Evolutionary conservation across 1,284 basidiomycete species (phyloP), one percentile per base, ranked within the genome.

Genomic region (Tilletiopsis washingtonensis): DNA sequence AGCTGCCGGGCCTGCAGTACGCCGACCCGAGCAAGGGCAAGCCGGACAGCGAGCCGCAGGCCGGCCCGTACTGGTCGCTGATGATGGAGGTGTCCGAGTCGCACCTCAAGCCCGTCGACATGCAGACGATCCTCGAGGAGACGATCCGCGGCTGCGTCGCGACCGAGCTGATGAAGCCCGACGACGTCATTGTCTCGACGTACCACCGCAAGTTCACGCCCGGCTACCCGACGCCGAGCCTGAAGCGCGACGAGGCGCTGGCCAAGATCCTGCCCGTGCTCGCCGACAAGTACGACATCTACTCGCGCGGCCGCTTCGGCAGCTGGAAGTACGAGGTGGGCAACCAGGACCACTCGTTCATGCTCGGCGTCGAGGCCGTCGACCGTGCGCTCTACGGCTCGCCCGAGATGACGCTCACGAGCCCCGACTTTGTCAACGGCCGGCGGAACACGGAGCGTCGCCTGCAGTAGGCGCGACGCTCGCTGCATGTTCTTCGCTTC

Each of bases 81-180:
- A 70, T 79, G 78, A 74, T 79, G 61, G 78, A 79, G 61, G 77
- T 79, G 14, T 79, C 77, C 47, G 75, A 79, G 61, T 77, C 76
- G 42, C 70, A 71, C 50, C 74, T 76, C 58, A 78, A 78, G 67
- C 77, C 76, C 1, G 78, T 78, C 27, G 60, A 79, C 61, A 61
- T 76, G 41, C 75, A 73, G 40, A 77, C 61, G n/a, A 62, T 79
- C 46, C 62, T 79, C 32, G 72, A 67, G 48, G 76, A 78, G 49
- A 78, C 76, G 24, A 76, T 79, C 56, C 70, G 75, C 59, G 78
- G 78, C 26, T 76, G 77, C 39, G 68, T 79, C 56, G 74, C 76
- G 61, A 78, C 77, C 7, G 70, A 76, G 44, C 65, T 79, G 49
- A 69, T 77, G 56, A 61, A 73, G 52, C 74, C 75, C 14, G 72